Conservation (phyloP, 441 rosid genomes). For the Pelargonium myrrhifolium region DNA sequence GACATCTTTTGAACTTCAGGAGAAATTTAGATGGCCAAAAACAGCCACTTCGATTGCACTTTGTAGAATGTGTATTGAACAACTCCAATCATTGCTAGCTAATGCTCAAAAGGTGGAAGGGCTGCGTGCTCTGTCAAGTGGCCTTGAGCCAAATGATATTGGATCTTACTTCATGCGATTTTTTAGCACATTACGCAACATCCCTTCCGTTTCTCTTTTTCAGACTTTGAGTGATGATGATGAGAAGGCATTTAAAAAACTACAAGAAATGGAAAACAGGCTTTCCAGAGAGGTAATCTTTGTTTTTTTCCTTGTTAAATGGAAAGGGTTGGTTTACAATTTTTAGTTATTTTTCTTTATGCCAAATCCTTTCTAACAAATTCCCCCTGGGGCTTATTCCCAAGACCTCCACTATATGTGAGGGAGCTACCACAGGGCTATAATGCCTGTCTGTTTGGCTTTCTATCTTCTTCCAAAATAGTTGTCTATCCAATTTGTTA, state of each 20-base stretch:
- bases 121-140: conserved; percentile 29
- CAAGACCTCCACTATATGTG: too few relatives aligned
- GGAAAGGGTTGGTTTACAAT: neutral
- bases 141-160: conserved; percentile 58
- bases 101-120: conserved; percentile 64
- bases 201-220: conserved; percentile 90
- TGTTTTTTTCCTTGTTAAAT: neutral
- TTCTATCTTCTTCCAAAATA: too few relatives aligned
- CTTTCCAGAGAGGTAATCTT: conserved; percentile 59
- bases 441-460: too few relatives aligned
- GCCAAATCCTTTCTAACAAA: too few relatives aligned
- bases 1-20: conserved; percentile 90
- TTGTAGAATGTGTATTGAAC: conserved; percentile 84
- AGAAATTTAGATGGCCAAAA: conserved; percentile 94
- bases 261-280: conserved; percentile 64
- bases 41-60: conserved; percentile 58
- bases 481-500: too few relatives aligned
- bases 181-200: conserved; percentile 71
- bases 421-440: too few relatives aligned
- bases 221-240: conserved; percentile 66
- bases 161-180: conserved; percentile 77
- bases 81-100: conserved; percentile 70
- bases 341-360: neutral
- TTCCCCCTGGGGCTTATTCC: too few relatives aligned
- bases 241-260: conserved; percentile 54